Base-by-base conservation (phyloP, 2,329 filamentous ascomycete species). In the Alternaria sp. region DNA sequence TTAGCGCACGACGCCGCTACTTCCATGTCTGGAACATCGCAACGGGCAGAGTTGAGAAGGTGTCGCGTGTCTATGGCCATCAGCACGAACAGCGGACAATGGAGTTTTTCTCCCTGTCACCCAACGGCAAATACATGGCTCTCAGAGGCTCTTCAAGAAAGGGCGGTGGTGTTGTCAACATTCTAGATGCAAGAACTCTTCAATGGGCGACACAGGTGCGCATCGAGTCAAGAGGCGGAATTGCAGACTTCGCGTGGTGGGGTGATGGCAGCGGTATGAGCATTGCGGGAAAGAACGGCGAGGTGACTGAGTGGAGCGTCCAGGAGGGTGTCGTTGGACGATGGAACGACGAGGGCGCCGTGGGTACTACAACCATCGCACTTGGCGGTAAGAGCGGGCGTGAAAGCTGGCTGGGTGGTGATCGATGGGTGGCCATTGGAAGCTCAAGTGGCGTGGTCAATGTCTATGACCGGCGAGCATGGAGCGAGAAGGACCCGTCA, bases 221-320 rank as follows among this genome's bases (percentile, higher is more conserved):
- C 39, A 84, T 97, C 46, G 92, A 97, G 72, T 90, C 91, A 65
- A 86, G 87, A 49, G 89, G 93, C 51, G 94, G 94, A 38, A 89
- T 98, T 48, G 91, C 92, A 1, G 94, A 97, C 77, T 96, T 97
- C 72, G 88, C 88, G 1, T 99, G 95, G 95, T 97, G 94, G 94
- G 86, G 88, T 54, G 88, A 92, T 62, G 91, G 94, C 34, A 86
- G 89, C 41, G 94, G 94, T 5, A 83, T 99, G 71, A 90, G 89
- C 0, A 91, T 97, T 42, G 87, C 91, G 1, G 93, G 92, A 61
- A 94, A 91, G 78, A 93, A 91, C 67, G 95, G 95, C 24, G 92
- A 96, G 74, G 87, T 98, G 7, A 93, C 92, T 54, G 95, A 99
- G 81, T 99, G 92, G 87, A 90, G 89, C 74, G 83, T 96, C 60